Base-by-base conservation (phyloP, 2,329 filamentous ascomycete species). In the Xylaria arbuscula region DNA sequence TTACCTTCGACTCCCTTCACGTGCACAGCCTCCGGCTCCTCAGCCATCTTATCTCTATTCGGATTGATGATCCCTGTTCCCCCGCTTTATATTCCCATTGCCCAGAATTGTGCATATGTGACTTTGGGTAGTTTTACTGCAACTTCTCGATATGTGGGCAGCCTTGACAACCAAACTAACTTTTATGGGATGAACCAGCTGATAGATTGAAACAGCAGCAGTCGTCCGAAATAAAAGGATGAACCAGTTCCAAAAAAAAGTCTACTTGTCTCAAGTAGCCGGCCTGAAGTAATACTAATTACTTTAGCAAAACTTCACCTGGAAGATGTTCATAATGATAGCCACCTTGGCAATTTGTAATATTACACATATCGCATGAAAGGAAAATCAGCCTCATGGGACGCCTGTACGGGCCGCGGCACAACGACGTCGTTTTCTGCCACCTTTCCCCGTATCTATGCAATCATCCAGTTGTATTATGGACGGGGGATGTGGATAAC, bases 361-460 rank as follows among this genome's bases (percentile, higher is more conserved):
- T 45, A 51, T 8, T 32, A 51, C 22, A 17, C 22, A 32, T 32
- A 17, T 9, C 36, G n/a, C 5, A 22, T 17, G 2, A 28, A 13
- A 15, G 24, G 1, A 57, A 32, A 57, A 22, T 64, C 62, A 64
- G 62, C 62, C 62, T 64, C 40, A 58, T 38, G 47, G 47, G 45
- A 40, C 22, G 13, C 38, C 38, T 1, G 32, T 19, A 24, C 24
- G 56, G 62, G 24, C 47, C 62, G 62, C 62, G 62, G 55, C 55
- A 34, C 55, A 59, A 6, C 32, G 28, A 24, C 36, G 10, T 40
- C 19, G 36, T 11, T 19, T 40, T 24, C 36, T 2, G 15, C 57
- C 54, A 36, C 62, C 62, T 64, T 59, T 32, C 62, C 55, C 47
- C 62, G 47, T 58, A 50, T 22, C 36, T 34, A 62, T 57, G 47